Conservation (phyloP, 345 rosid genomes). For the Erucastrum elatum region DNA sequence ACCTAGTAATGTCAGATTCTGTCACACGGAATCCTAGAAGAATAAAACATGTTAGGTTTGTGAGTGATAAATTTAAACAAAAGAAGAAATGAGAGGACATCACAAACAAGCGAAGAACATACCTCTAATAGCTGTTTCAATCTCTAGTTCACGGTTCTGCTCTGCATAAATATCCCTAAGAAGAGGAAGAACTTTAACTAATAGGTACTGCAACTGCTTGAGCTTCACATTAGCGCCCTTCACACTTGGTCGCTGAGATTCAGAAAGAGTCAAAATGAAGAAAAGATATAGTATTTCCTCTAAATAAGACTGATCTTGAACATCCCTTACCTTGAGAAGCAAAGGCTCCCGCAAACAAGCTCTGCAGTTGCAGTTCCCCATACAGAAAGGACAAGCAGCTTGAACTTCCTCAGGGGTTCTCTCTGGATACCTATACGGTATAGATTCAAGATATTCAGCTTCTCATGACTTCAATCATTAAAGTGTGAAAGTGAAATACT, state of each 20-base stretch:
- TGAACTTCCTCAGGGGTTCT: conserved; percentile 18
- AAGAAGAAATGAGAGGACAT: background rate
- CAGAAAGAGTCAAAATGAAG: background rate
- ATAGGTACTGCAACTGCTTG: conserved; percentile 39
- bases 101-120: conserved; percentile 4
- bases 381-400: conserved; percentile 32
- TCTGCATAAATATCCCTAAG: conserved; percentile 31
- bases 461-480: background rate
- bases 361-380: conserved; percentile 31
- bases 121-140: conserved; percentile 36
- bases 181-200: conserved; percentile 38
- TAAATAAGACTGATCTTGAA: background rate
- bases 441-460: background rate
- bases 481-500: background rate
- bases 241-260: conserved; percentile 9
- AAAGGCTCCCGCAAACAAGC: conserved; percentile 37
- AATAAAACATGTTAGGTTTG: background rate
- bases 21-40: conserved; percentile 24
- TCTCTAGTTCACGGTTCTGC: conserved; percentile 40
- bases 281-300: too few relatives aligned
- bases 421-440: conserved; percentile 24
- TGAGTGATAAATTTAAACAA: background rate
- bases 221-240: conserved; percentile 26
- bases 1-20: conserved; percentile 23
- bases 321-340: conserved; percentile 32